Conservation (phyloP, 2,329 filamentous ascomycete genomes). For the Aureobasidium sp. region DNA sequence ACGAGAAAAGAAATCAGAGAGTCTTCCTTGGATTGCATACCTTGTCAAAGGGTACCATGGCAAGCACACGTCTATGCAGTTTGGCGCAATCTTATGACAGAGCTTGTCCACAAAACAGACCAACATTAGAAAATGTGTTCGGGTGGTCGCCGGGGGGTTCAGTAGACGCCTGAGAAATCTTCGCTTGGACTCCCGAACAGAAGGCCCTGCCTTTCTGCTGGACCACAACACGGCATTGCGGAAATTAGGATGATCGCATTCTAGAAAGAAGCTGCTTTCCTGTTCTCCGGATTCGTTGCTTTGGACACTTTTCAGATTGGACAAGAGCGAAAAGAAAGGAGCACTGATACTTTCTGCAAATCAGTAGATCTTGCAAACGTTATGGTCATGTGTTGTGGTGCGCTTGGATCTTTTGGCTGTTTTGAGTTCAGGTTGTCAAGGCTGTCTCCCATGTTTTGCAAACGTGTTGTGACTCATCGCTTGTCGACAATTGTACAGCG, state of each 20-base stretch:
- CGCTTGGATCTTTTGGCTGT: slow-evolving; percentile 5
- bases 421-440: slow-evolving; percentile 2
- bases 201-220: not conserved
- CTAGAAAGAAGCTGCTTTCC: not conserved
- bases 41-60: not conserved
- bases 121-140: not conserved
- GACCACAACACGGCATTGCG: slow-evolving; percentile 2
- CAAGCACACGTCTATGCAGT: slow-evolving; percentile 1
- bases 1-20: slow-evolving; percentile 9
- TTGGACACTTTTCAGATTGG: not conserved
- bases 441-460: not conserved
- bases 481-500: not conserved
- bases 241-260: slow-evolving; percentile 7
- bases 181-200: slow-evolving; percentile 7
- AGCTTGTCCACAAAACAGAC: not conserved
- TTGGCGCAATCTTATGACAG: not conserved
- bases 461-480: slow-evolving; percentile 6
- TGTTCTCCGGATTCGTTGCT: not conserved
- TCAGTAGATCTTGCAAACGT: slow-evolving; percentile 8
- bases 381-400: not conserved
- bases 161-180: not conserved
- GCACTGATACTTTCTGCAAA: slow-evolving; percentile 6
- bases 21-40: not conserved
- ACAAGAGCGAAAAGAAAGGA: not conserved
- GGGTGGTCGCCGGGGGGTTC: not conserved